These are phyloP conservation scores for Croton setiger DNA, from an alignment of 441 rosid species.

Conservation along the genomic window DNA sequence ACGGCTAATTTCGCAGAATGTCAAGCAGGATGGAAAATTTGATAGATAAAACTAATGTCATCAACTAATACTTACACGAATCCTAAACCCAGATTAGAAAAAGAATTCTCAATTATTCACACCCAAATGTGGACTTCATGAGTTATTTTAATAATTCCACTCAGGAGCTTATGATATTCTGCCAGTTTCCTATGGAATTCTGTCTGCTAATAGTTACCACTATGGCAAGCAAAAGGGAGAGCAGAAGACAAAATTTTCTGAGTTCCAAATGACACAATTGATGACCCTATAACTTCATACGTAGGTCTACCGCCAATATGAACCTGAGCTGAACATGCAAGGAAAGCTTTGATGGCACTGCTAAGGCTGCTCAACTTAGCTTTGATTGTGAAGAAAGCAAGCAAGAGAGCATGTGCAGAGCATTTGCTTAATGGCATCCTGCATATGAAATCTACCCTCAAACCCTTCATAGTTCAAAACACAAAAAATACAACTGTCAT, in stretches of 20 bases:
- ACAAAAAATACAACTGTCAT: neutral
- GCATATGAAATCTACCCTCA: neutral
- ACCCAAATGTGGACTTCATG: neutral
- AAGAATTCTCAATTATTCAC: neutral
- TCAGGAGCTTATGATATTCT: too few relatives aligned
- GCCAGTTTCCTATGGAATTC: neutral
- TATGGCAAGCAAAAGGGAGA: neutral
- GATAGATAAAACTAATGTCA: too few relatives aligned
- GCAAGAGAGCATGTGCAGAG: constrained; percentile 1
- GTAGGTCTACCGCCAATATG: too few relatives aligned
- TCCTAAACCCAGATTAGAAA: neutral
- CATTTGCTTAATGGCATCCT: neutral
- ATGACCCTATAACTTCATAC: too few relatives aligned
- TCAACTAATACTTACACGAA: too few relatives aligned
- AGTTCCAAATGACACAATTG: too few relatives aligned
- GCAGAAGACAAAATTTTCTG: neutral
- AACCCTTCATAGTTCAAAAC: neutral
- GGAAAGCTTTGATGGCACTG: constrained; percentile 4
- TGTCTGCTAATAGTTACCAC: neutral
- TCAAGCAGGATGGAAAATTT: too few relatives aligned
- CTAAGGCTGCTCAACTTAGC: constrained; percentile 1
- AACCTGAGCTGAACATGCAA: neutral
- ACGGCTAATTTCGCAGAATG: too few relatives aligned
- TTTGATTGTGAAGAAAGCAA: constrained; percentile 17
- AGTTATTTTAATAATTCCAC: neutral